A percentile compares a stretch with the other conserved stretches of the same genome.
Conservation (phyloP, 2,329 filamentous ascomycete species). For the Nigrograna mackinnonii region DNA sequence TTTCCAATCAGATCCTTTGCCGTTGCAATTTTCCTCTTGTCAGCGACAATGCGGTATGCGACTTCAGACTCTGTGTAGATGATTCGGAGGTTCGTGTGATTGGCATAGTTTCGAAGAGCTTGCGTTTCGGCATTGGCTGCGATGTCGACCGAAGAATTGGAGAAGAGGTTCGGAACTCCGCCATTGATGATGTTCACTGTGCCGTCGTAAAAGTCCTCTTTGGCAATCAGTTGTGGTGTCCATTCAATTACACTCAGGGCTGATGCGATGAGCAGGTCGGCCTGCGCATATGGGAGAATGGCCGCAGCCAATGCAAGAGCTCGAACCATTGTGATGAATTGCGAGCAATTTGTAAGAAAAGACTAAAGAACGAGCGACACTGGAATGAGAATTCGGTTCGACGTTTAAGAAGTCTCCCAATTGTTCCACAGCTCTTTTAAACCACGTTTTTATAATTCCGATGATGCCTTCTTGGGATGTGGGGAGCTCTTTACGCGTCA, state of each 20-base stretch:
- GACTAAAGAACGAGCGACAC: no score
- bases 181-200: slow-evolving; percentile 12
- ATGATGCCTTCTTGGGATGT: no score
- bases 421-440: no score
- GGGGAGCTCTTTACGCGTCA: no score
- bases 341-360: no score
- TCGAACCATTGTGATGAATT: not conserved
- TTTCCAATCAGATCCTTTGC: slow-evolving; percentile 27
- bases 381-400: no score
- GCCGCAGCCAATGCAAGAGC: not conserved
- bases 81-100: slow-evolving; percentile 25
- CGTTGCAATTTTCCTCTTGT: slow-evolving; percentile 17
- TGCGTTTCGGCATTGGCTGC: slow-evolving; percentile 34
- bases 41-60: slow-evolving; percentile 26
- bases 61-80: slow-evolving; percentile 33
- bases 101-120: slow-evolving; percentile 24
- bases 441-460: no score
- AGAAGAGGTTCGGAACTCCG: slow-evolving; percentile 23
- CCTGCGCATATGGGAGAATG: not conserved
- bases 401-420: no score
- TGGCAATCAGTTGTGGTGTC: slow-evolving; percentile 26
- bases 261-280: slow-evolving; percentile 17
- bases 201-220: slow-evolving; percentile 21
- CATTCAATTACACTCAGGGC: slow-evolving; percentile 24
- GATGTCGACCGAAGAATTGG: slow-evolving; percentile 23